Conservation (phyloP, 495 filamentous ascomycete genomes). For the Elasticomyces elasticus region DNA sequence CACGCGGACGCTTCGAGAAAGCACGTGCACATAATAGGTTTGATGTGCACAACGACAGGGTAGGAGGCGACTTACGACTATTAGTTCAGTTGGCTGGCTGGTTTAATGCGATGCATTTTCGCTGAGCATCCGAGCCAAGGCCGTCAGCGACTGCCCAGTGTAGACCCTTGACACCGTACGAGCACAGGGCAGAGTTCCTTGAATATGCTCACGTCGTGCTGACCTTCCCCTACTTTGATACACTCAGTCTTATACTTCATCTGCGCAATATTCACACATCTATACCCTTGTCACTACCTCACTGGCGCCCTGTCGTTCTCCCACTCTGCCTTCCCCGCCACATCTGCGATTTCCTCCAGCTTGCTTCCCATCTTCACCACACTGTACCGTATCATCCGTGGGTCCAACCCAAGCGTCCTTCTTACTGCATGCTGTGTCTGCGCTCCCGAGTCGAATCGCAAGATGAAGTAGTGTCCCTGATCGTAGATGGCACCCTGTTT, state of each 20-base stretch:
- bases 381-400: slow-evolving; percentile 76
- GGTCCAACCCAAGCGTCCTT: slow-evolving; percentile 72
- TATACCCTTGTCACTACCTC: not conserved
- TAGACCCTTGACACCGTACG: too few species aligned
- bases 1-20: not conserved
- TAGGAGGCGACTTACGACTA: too few species aligned
- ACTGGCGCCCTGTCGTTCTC: slow-evolving; percentile 18
- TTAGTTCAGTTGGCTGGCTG: too few species aligned
- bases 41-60: too few species aligned
- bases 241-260: not conserved
- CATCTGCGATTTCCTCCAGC: slow-evolving; percentile 55
- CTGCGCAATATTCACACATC: not conserved
- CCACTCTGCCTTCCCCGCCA: slow-evolving; percentile 54
- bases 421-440: slow-evolving; percentile 61
- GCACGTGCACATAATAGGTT: too few species aligned
- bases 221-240: too few species aligned
- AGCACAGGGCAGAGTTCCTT: too few species aligned
- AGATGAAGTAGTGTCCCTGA: slow-evolving; percentile 88
- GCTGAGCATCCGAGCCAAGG: too few species aligned
- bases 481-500: slow-evolving; percentile 71
- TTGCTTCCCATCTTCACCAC: slow-evolving; percentile 79
- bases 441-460: slow-evolving; percentile 79
- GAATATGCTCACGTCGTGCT: too few species aligned
- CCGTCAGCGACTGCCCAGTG: too few species aligned
- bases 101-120: too few species aligned